A percentile compares a stretch with the other conserved stretches of the same genome.
Evolutionary conservation across 768 basidiomycete genomes (phyloP).

Genomic region (Auriscalpium vulgare): DNA sequence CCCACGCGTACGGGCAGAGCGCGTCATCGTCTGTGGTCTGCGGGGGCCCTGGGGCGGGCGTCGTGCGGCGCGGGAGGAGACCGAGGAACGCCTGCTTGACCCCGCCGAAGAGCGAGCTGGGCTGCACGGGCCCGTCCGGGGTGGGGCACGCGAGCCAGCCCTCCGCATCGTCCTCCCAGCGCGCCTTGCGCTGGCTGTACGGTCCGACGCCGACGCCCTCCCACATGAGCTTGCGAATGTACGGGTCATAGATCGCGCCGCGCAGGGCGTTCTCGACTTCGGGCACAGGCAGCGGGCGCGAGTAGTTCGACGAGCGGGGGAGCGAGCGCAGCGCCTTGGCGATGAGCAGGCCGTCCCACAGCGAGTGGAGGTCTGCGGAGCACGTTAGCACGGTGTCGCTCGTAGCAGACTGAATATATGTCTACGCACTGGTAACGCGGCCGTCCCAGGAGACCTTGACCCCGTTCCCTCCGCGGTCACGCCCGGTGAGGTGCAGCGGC

Average conservation of each 20-base stretch:
- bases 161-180: conserved; percentile 51
- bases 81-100: conserved; percentile 1
- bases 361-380: conserved; percentile 63
- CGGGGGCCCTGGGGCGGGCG: neutral
- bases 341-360: conserved; percentile 83
- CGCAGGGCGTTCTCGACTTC: conserved; percentile 60
- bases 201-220: conserved; percentile 59
- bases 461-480: conserved; percentile 84
- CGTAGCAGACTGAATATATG: neutral
- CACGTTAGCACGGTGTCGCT: neutral
- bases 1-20: conserved; percentile 78
- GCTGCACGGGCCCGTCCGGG: neutral
- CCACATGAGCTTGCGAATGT: conserved; percentile 78
- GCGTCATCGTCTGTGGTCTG: conserved; percentile 38
- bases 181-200: neutral
- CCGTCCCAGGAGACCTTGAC: conserved; percentile 69
- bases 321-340: conserved; percentile 73
- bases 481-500: conserved; percentile 86
- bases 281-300: conserved; percentile 56
- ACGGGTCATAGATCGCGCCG: conserved; percentile 81
- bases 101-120: neutral
- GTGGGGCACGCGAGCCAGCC: conserved; percentile 65
- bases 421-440: conserved; percentile 55
- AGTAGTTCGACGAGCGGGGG: conserved; percentile 56
- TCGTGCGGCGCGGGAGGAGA: neutral